Conservation (phyloP, 2,329 filamentous ascomycete genomes). For the Alternaria consortialis region DNA sequence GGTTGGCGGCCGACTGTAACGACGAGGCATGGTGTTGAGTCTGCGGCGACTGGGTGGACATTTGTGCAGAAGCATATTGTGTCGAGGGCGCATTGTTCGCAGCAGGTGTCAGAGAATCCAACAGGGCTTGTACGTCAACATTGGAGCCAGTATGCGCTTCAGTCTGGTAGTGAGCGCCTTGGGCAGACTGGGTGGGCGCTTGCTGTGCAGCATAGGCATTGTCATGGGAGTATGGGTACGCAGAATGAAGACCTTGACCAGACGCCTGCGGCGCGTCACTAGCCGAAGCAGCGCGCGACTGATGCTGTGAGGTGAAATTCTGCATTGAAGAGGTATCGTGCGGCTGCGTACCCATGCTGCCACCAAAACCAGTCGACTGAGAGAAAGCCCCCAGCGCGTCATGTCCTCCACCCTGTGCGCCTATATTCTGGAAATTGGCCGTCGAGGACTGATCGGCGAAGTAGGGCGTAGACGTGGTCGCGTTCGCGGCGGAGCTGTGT, state of each 20-base stretch:
- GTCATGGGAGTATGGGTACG: slow-evolving; percentile 48
- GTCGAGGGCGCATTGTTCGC: slow-evolving; percentile 40
- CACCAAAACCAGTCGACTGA: slow-evolving; percentile 38
- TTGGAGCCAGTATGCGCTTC: slow-evolving; percentile 40
- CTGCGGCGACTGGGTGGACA: slow-evolving; percentile 41
- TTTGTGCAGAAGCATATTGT: slow-evolving; percentile 47
- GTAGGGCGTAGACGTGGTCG: slow-evolving; percentile 41
- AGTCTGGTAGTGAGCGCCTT: slow-evolving; percentile 39
- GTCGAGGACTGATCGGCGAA: slow-evolving; percentile 40
- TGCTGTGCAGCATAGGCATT: slow-evolving; percentile 46
- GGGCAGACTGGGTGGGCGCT: slow-evolving; percentile 40
- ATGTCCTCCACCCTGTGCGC: slow-evolving; percentile 33
- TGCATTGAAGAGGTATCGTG: slow-evolving; percentile 52
- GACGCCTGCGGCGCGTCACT: slow-evolving; percentile 47
- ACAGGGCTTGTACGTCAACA: slow-evolving; percentile 58
- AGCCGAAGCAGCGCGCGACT: slow-evolving; percentile 42
- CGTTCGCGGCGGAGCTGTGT: slow-evolving; percentile 33
- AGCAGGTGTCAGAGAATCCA: slow-evolving; percentile 55
- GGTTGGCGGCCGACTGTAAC: slow-evolving; percentile 51
- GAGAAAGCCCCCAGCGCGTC: slow-evolving; percentile 33
- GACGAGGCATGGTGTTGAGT: slow-evolving; percentile 48
- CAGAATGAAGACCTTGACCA: slow-evolving; percentile 40
- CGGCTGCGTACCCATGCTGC: slow-evolving; percentile 40
- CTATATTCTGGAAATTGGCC: slow-evolving; percentile 34
- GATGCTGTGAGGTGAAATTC: slow-evolving; percentile 46